phyloP scores from a whole-genome alignment of 2,329 filamentous ascomycete genomes.

The Ceratocystiopsis sp. region DNA sequence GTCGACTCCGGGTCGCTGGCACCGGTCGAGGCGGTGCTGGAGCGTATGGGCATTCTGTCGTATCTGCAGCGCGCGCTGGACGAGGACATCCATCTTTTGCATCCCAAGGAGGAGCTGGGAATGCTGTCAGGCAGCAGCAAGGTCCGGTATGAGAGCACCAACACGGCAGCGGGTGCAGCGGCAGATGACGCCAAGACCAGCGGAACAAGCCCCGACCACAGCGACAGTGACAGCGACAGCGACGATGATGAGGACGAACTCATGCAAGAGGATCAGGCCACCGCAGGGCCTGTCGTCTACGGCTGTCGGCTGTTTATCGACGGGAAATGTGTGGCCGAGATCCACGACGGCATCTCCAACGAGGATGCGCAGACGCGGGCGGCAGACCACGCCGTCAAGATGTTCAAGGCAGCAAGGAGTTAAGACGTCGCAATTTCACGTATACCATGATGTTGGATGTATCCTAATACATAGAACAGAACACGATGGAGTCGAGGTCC shows the following conservation, averaged over 20 bases:
- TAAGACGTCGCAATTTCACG: too few relatives aligned
- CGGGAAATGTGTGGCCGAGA: constrained; percentile 25
- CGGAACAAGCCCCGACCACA: not conserved
- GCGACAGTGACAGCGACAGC: not conserved
- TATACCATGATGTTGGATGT: too few relatives aligned
- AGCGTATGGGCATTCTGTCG: constrained; percentile 45
- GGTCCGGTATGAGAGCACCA: constrained; percentile 34
- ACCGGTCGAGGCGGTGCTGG: constrained; percentile 42
- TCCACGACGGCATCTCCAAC: constrained; percentile 26
- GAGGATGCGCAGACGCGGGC: constrained; percentile 39
- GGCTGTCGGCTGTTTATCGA: constrained; percentile 33
- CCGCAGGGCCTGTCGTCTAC: constrained; percentile 11
- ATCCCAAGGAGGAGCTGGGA: constrained; percentile 54
- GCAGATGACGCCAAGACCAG: not conserved
- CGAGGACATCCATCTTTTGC: constrained; percentile 36
- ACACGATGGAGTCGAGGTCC: too few relatives aligned
- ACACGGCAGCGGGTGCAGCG: constrained; percentile 1
- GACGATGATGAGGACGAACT: not conserved
- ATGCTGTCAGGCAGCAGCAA: constrained; percentile 31
- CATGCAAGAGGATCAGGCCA: not conserved
- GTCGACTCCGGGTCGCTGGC: constrained; percentile 54
- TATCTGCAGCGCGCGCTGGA: constrained; percentile 45
- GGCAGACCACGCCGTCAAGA: constrained; percentile 31
- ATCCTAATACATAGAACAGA: too few relatives aligned
- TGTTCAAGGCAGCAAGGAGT: constrained; percentile 6